phyloP scores from a whole-genome alignment of 1,139 yeast genomes.

The Candida mesenterica region DNA sequence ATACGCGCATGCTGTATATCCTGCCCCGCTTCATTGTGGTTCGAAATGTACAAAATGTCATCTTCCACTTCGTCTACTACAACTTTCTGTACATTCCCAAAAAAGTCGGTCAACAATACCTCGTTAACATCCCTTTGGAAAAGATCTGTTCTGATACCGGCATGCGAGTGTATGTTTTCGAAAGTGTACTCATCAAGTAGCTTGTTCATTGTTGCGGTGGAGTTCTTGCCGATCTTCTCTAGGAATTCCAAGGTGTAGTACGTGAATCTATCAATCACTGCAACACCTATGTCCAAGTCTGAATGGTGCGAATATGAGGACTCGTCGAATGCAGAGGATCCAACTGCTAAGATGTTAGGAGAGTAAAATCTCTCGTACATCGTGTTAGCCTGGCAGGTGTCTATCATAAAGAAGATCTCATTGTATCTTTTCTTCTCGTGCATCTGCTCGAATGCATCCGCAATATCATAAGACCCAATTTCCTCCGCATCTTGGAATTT shows the following conservation, averaged over 20 bases:
- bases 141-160: conserved; percentile 84
- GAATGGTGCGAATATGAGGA: conserved; percentile 95
- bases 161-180: conserved; percentile 84
- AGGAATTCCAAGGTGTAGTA: conserved; percentile 86
- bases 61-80: conserved; percentile 60
- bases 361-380: conserved; percentile 93
- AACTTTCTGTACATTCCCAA: conserved; percentile 88
- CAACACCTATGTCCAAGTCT: conserved; percentile 94
- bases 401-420: conserved; percentile 95
- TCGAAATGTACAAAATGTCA: conserved; percentile 37
- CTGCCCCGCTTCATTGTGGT: conserved; percentile 24
- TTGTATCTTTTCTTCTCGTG: conserved; percentile 91
- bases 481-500: conserved; percentile 99
- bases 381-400: conserved; percentile 97
- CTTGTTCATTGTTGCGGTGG: conserved; percentile 74
- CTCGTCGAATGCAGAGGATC: conserved; percentile 87
- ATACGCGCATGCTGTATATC: neutral
- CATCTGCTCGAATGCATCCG: conserved; percentile 98
- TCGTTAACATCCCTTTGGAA: conserved; percentile 65
- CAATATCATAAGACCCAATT: conserved; percentile 90
- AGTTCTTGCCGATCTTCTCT: conserved; percentile 75
- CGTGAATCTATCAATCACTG: conserved; percentile 95
- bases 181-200: conserved; percentile 80
- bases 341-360: conserved; percentile 90
- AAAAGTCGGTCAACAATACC: conserved; percentile 86